Conservation (phyloP, 2,329 filamentous ascomycete genomes). For the Xenoacremonium recifei region DNA sequence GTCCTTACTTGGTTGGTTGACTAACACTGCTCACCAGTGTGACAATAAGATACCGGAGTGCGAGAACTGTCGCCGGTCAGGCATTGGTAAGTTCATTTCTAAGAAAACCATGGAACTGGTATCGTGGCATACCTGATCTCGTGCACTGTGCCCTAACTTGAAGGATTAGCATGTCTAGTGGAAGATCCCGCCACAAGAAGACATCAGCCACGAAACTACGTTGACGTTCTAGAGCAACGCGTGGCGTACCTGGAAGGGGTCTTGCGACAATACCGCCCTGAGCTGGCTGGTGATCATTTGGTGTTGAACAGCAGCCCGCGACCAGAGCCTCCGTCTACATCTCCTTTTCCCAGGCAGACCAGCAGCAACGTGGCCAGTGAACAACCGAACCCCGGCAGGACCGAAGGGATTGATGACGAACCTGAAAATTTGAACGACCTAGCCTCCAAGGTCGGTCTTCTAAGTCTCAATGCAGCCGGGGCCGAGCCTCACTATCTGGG, state of each 20-base stretch:
- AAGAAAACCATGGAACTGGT: not conserved
- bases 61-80: constrained; percentile 4
- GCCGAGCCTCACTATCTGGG: constrained; percentile 27
- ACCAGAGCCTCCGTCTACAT: not conserved
- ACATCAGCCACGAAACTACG: constrained; percentile 29
- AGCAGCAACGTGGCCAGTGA: not conserved
- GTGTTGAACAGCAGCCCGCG: too few relatives aligned
- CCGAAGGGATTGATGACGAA: not conserved
- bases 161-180: constrained; percentile 16
- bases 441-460: constrained; percentile 15
- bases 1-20: too few relatives aligned
- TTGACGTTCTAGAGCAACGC: constrained; percentile 26
- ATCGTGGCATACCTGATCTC: not conserved
- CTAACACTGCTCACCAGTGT: too few relatives aligned
- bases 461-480: constrained; percentile 10
- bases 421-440: constrained; percentile 7
- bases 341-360: not conserved
- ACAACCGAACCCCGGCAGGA: not conserved
- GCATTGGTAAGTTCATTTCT: not conserved
- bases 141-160: not conserved
- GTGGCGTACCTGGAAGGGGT: constrained; percentile 22
- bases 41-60: constrained; percentile 7
- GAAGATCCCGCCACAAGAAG: constrained; percentile 27
- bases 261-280: not conserved
- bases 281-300: not conserved